A percentile compares a stretch with the other conserved stretches of the same genome.
Conservation (phyloP, 164 flowering plant genomes). For the Vitis vinifera region DNA sequence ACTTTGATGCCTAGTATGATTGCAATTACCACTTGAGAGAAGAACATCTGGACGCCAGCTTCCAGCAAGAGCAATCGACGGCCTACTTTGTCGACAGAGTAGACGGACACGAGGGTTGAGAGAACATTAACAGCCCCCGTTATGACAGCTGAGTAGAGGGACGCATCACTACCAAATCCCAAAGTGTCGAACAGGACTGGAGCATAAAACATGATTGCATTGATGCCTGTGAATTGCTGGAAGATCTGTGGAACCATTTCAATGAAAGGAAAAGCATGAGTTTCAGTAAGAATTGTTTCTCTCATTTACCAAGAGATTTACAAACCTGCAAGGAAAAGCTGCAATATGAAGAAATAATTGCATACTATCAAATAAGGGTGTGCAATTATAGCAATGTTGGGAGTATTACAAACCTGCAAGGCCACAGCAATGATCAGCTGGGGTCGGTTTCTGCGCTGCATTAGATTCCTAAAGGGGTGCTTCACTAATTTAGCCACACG, state of each 20-base stretch:
- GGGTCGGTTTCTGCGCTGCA: constrained; percentile 68
- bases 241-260: constrained; percentile 51
- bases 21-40: constrained; percentile 78
- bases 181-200: constrained; percentile 81
- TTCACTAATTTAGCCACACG: constrained; percentile 71
- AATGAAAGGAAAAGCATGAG: not conserved
- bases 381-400: too few relatives aligned
- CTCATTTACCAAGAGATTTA: not conserved
- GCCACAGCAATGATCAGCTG: constrained; percentile 49
- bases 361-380: too few relatives aligned
- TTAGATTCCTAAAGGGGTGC: constrained; percentile 83
- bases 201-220: constrained; percentile 96
- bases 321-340: too few relatives aligned
- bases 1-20: constrained; percentile 71
- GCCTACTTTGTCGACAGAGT: constrained; percentile 88
- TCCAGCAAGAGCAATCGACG: constrained; percentile 74
- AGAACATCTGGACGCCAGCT: constrained; percentile 93
- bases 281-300: not conserved
- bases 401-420: constrained; percentile 30
- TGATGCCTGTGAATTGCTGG: constrained; percentile 94
- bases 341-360: too few relatives aligned
- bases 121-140: constrained; percentile 87
- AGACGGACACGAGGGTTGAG: constrained; percentile 83
- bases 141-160: constrained; percentile 87
- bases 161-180: constrained; percentile 67